Evolutionary conservation across 1,284 basidiomycete genomes (phyloP).

Genomic region (Ceratobasidium sp.): DNA sequence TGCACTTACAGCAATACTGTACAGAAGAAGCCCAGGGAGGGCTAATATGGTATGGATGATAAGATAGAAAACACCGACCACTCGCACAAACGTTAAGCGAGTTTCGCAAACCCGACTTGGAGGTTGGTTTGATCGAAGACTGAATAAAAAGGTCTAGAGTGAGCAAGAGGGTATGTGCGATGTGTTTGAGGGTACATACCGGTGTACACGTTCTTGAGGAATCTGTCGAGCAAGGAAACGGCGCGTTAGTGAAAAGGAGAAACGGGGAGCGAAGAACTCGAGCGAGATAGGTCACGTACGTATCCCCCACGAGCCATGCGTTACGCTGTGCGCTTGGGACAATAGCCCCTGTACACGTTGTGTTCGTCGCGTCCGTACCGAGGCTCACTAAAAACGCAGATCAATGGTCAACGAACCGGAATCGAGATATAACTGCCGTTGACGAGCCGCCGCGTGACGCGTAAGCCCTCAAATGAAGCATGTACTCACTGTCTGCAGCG

Average conservation of each 20-base stretch:
- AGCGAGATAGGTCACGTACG: constrained; percentile 15
- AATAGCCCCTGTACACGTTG: constrained; percentile 36
- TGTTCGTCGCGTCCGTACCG: constrained; percentile 33
- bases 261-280: background rate
- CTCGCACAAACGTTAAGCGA: constrained; percentile 11
- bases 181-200: background rate
- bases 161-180: background rate
- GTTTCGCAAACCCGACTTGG: constrained; percentile 42
- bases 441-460: background rate
- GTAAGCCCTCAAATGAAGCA: constrained; percentile 8
- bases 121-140: constrained; percentile 42
- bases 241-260: background rate
- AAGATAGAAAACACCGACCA: constrained; percentile 4
- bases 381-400: constrained; percentile 28
- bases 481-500: constrained; percentile 53
- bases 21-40: background rate
- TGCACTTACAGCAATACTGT: background rate
- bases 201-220: constrained; percentile 44
- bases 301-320: constrained; percentile 40
- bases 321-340: constrained; percentile 38
- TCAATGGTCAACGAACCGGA: background rate
- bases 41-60: constrained; percentile 4
- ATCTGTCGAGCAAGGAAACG: background rate
- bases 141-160: constrained; percentile 11
- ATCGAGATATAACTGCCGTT: background rate